phyloP scores from a whole-genome alignment of 129 eudicot species.

The Flaveria bidentis region DNA sequence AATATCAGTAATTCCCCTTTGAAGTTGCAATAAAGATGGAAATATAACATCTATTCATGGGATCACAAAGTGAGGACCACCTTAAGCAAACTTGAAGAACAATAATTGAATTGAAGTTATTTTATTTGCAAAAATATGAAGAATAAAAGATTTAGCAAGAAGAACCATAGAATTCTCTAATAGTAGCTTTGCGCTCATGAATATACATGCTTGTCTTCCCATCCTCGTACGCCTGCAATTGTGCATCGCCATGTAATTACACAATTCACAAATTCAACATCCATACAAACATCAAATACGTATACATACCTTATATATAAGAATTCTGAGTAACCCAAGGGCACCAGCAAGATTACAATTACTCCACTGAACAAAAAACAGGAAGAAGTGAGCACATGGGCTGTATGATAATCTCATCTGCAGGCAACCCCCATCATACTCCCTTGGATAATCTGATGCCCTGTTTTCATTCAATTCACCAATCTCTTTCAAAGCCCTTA shows the following conservation, averaged over 20 bases:
- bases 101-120: background rate
- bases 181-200: constrained; percentile 73
- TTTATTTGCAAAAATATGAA: background rate
- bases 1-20: constrained; percentile 67
- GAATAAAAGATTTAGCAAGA: background rate
- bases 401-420: constrained; percentile 89
- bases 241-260: constrained; percentile 18
- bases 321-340: constrained; percentile 80
- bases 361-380: constrained; percentile 88
- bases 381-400: constrained; percentile 74
- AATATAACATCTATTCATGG: constrained; percentile 59
- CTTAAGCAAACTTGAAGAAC: background rate
- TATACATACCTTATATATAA: constrained; percentile 65
- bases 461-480: constrained; percentile 38
- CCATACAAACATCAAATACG: no score
- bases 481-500: background rate
- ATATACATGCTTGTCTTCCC: constrained; percentile 73
- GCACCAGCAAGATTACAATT: constrained; percentile 87
- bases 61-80: constrained; percentile 23
- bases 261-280: background rate
- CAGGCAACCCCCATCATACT: constrained; percentile 78
- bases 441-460: constrained; percentile 88
- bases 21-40: constrained; percentile 85
- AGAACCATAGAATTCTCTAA: constrained; percentile 72
- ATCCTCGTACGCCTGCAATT: constrained; percentile 63